phyloP scores from a whole-genome alignment of 805 yeast species.

The Candida xyloterini region DNA sequence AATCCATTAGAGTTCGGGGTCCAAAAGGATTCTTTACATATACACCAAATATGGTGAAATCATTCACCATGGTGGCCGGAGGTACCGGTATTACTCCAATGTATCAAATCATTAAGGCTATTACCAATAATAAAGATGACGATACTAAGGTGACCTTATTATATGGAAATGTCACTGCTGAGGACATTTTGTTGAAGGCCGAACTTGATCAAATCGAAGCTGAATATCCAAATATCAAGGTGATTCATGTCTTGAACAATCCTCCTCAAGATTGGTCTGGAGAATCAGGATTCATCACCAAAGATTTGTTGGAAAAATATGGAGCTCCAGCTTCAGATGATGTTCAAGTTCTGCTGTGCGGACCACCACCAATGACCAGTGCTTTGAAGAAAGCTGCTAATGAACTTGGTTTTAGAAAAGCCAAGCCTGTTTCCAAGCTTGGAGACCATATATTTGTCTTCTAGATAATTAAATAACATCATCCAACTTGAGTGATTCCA shows the following conservation, averaged over 20 bases:
- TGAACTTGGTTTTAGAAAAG: conserved; percentile 73
- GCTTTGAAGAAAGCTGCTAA: conserved; percentile 79
- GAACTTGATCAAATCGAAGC: conserved; percentile 70
- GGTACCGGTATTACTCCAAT: conserved; percentile 97
- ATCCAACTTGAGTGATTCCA: conserved; percentile 43
- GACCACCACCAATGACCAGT: conserved; percentile 90
- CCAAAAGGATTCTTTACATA: conserved; percentile 90
- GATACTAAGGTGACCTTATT: conserved; percentile 69
- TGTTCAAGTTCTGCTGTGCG: conserved; percentile 78
- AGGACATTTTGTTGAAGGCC: conserved; percentile 74
- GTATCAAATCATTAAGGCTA: conserved; percentile 87
- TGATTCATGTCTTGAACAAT: conserved; percentile 73
- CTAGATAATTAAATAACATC: conserved; percentile 32
- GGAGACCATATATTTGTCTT: conserved; percentile 90
- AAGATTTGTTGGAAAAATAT: conserved; percentile 61
- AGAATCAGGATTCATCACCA: conserved; percentile 74
- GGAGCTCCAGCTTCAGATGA: conserved; percentile 61
- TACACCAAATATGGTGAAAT: conserved; percentile 69
- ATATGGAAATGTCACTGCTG: conserved; percentile 77
- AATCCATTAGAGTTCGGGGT: conserved; percentile 73
- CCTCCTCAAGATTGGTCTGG: conserved; percentile 75
- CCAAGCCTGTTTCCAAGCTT: conserved; percentile 83
- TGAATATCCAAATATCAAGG: conserved; percentile 57
- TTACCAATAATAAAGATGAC: conserved; percentile 73
- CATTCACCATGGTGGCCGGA: conserved; percentile 90